Evolutionary conservation across 2,329 filamentous ascomycete species (phyloP).

Genomic region (Rachicladosporium sp.): DNA sequence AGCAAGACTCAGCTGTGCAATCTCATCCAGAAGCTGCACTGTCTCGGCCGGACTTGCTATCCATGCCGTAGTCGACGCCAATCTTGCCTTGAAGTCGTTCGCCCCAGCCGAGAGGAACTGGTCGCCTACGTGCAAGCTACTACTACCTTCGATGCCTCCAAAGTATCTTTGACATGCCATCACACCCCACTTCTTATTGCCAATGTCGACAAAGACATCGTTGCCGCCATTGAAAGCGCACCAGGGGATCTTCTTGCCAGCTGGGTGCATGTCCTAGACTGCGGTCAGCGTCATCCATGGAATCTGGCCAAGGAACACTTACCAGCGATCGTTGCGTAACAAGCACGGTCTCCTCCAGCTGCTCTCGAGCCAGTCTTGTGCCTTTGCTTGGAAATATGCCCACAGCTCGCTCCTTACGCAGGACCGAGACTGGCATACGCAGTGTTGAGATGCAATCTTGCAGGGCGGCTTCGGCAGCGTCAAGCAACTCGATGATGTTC

Average conservation of each 20-base stretch:
- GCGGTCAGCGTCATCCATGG: conserved; percentile 1
- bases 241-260: conserved; percentile 63
- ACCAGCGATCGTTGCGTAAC: conserved; percentile 79
- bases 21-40: conserved; percentile 75
- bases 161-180: conserved; percentile 87
- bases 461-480: conserved; percentile 76
- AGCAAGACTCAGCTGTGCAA: conserved; percentile 28
- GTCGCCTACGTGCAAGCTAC: conserved; percentile 86
- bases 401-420: conserved; percentile 69
- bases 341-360: conserved; percentile 88
- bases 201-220: conserved; percentile 96
- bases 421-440: conserved; percentile 62
- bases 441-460: conserved; percentile 70
- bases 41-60: conserved; percentile 89
- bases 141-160: conserved; percentile 58
- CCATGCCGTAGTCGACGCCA: conserved; percentile 92
- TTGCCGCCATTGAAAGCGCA: conserved; percentile 97
- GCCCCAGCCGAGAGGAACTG: conserved; percentile 91
- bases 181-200: conserved; percentile 95
- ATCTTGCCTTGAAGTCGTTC: conserved; percentile 92
- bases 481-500: conserved; percentile 69
- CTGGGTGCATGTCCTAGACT: conserved; percentile 54
- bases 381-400: conserved; percentile 33
- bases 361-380: conserved; percentile 58
- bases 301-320: conserved; percentile 5